phyloP scores from a whole-genome alignment of 2,329 filamentous ascomycete species.

The Fusarium verticillioides region DNA sequence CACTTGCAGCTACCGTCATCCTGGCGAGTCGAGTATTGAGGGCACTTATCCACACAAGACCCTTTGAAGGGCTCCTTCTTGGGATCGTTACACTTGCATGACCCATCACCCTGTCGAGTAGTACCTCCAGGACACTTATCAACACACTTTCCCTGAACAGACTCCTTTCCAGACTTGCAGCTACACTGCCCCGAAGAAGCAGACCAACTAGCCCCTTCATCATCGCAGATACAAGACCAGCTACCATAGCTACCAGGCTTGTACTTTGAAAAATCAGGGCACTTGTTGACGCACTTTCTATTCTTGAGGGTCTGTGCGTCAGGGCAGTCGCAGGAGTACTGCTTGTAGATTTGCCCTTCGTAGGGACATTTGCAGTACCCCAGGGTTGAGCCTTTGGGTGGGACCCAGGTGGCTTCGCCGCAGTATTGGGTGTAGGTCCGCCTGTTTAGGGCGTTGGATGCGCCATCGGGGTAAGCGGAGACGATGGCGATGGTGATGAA shows the following conservation, averaged over 20 bases:
- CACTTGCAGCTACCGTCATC: too few relatives aligned
- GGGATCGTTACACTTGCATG: neutral
- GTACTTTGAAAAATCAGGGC: neutral
- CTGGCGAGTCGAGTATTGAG: too few relatives aligned
- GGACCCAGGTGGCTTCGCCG: neutral
- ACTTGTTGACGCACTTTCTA: neutral
- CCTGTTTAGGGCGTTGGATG: neutral
- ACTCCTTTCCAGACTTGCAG: neutral
- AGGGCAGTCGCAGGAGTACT: neutral
- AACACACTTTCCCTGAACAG: neutral
- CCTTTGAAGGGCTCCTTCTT: neutral
- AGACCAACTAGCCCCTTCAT: neutral
- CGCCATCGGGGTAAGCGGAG: neutral
- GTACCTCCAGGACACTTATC: neutral
- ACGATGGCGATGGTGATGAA: neutral
- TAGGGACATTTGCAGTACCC: neutral
- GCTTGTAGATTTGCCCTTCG: neutral
- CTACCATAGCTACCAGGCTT: neutral
- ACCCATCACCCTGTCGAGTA: neutral
- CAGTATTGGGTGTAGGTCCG: neutral
- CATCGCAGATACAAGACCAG: neutral
- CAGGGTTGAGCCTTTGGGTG: neutral
- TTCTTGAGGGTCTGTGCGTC: neutral
- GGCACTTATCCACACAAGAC: neutral
- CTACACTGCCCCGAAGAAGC: neutral